phyloP scores from a whole-genome alignment of 208 protist genomes.

The Trypanosoma avium region DNA sequence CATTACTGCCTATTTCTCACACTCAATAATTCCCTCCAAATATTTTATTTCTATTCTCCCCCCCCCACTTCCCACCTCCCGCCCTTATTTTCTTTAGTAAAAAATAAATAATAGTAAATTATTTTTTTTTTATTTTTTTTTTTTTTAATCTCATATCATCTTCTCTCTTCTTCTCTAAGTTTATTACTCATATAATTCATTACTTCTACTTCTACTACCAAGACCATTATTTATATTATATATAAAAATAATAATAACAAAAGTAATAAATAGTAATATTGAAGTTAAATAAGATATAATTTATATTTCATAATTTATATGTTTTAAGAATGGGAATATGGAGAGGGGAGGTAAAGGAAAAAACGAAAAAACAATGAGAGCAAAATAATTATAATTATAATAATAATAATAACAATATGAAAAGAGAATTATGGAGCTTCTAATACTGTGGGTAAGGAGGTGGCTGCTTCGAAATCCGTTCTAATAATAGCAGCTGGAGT shows the following conservation, averaged over 20 bases:
- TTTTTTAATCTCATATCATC: conserved; percentile 7
- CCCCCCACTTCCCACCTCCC: background rate
- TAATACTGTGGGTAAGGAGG: background rate
- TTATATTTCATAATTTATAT: too few relatives aligned
- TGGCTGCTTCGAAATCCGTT: background rate
- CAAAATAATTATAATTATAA: background rate
- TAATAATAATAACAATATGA: background rate
- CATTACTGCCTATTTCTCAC: too few relatives aligned
- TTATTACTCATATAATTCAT: background rate
- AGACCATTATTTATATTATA: background rate
- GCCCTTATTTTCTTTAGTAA: too few relatives aligned
- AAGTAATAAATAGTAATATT: background rate
- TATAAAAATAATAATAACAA: background rate
- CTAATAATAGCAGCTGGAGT: background rate
- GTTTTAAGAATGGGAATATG: background rate
- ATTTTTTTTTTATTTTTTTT: too few relatives aligned
- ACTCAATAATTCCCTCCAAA: too few relatives aligned
- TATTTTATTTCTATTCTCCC: too few relatives aligned
- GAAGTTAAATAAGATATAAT: too few relatives aligned
- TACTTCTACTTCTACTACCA: background rate
- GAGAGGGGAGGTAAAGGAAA: background rate
- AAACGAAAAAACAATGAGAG: background rate
- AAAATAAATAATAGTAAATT: too few relatives aligned
- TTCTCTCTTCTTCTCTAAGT: conserved; percentile 9
- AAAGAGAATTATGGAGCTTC: background rate